Evolutionary conservation across 257 asterid genomes (phyloP).

Genomic region (Scutellaria galericulata): DNA sequence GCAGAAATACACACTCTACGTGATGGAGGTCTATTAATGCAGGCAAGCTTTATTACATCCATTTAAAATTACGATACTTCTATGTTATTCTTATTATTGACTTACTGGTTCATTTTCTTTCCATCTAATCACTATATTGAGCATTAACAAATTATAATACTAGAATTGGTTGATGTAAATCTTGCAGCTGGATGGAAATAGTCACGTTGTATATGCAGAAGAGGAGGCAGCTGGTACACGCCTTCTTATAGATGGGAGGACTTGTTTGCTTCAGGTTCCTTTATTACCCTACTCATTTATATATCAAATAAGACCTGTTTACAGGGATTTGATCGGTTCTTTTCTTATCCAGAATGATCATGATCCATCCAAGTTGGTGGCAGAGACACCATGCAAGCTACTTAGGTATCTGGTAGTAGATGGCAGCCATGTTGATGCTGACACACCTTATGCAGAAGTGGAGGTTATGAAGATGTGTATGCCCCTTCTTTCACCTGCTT

Average conservation of each 20-base stretch:
- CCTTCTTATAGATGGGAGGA: slow-evolving; percentile 97
- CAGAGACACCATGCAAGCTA: slow-evolving; percentile 99
- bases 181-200: slow-evolving; percentile 89
- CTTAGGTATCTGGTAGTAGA: slow-evolving; percentile 71
- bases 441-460: slow-evolving; percentile 93
- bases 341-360: slow-evolving; percentile 81
- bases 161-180: slow-evolving; percentile 38
- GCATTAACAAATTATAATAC: neutral
- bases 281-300: slow-evolving; percentile 32
- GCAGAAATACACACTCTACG: slow-evolving; percentile 99
- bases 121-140: slow-evolving; percentile 23
- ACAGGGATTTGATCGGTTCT: slow-evolving; percentile 28
- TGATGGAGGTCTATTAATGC: slow-evolving; percentile 97
- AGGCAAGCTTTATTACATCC: slow-evolving; percentile 57
- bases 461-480: slow-evolving; percentile 99
- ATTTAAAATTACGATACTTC: slow-evolving; percentile 25
- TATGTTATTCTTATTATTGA: slow-evolving; percentile 26
- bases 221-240: slow-evolving; percentile 99
- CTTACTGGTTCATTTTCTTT: slow-evolving; percentile 23
- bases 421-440: slow-evolving; percentile 92
- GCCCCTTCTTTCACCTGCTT: slow-evolving; percentile 99
- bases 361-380: slow-evolving; percentile 95
- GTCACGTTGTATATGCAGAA: slow-evolving; percentile 95
- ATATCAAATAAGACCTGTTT: slow-evolving; percentile 12
- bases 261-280: slow-evolving; percentile 97